Conservation (phyloP, 768 basidiomycete species). For the Hypsizygus marmoreus region DNA sequence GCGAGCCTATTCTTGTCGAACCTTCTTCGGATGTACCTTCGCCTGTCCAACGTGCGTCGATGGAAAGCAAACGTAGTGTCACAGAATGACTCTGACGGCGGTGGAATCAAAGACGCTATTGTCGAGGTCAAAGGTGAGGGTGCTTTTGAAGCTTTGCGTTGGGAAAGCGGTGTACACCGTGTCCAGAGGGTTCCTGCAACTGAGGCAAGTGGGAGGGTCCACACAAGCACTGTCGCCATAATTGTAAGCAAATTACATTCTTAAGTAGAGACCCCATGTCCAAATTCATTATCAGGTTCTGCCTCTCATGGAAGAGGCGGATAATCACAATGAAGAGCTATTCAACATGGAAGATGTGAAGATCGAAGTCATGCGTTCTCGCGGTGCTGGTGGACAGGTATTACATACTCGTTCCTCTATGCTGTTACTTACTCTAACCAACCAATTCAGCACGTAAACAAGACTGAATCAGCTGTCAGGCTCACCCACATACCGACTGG, state of each 20-base stretch:
- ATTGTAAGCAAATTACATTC: slow-evolving; percentile 54
- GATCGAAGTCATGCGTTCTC: slow-evolving; percentile 91
- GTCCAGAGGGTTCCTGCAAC: slow-evolving; percentile 94
- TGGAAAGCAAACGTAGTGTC: slow-evolving; percentile 68
- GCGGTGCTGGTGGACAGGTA: slow-evolving; percentile 97
- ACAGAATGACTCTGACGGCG: slow-evolving; percentile 56
- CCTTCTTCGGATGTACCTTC: slow-evolving; percentile 79
- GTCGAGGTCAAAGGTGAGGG: slow-evolving; percentile 78
- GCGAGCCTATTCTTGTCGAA: slow-evolving; percentile 80
- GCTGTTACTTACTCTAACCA: slow-evolving; percentile 2
- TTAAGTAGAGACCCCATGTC: not conserved
- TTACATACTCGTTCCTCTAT: slow-evolving; percentile 13
- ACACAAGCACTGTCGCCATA: slow-evolving; percentile 88
- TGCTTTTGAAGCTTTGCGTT: slow-evolving; percentile 76
- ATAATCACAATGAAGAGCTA: slow-evolving; percentile 59
- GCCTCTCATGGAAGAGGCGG: slow-evolving; percentile 72
- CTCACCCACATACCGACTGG: slow-evolving; percentile 92
- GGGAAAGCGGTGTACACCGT: slow-evolving; percentile 95
- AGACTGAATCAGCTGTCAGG: slow-evolving; percentile 96
- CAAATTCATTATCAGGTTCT: slow-evolving; percentile 61
- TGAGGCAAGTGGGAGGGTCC: slow-evolving; percentile 83
- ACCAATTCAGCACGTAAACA: slow-evolving; percentile 84
- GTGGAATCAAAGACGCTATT: slow-evolving; percentile 78
- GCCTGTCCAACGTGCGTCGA: slow-evolving; percentile 51
- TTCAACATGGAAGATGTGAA: slow-evolving; percentile 85